Conservation (phyloP, 129 eudicot species). For the Kitagawia praeruptora region DNA sequence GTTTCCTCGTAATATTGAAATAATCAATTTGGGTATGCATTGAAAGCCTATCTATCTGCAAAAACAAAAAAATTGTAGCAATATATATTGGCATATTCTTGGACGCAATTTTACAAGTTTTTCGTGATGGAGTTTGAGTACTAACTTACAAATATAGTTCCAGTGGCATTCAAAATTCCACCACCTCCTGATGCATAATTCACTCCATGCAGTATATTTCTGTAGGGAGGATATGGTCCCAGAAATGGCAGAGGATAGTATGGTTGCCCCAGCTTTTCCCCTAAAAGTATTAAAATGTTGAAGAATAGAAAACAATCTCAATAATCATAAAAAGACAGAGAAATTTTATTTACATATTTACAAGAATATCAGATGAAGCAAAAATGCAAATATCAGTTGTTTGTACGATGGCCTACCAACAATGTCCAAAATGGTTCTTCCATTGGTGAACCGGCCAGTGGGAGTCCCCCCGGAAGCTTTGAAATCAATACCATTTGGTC, state of each 20-base stretch:
- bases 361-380: not conserved
- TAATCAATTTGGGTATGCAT: constrained; percentile 88
- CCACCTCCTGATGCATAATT: constrained; percentile 98
- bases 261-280: constrained; percentile 73
- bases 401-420: constrained; percentile 37
- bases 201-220: constrained; percentile 61
- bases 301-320: not conserved
- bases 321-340: not conserved
- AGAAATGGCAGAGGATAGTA: constrained; percentile 72
- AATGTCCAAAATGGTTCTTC: constrained; percentile 90
- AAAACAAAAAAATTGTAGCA: not conserved
- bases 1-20: constrained; percentile 81
- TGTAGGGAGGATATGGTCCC: constrained; percentile 75
- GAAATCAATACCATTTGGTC: constrained; percentile 92
- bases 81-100: not conserved
- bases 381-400: not conserved
- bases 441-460: constrained; percentile 87
- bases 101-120: not conserved
- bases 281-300: constrained; percentile 13
- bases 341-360: not conserved
- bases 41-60: constrained; percentile 79
- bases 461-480: constrained; percentile 72
- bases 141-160: constrained; percentile 75
- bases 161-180: constrained; percentile 86
- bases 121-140: not conserved